A percentile compares a stretch with the other conserved stretches of the same genome.
Conservation (phyloP, 768 basidiomycete species). For the Tulasnella sp. region DNA sequence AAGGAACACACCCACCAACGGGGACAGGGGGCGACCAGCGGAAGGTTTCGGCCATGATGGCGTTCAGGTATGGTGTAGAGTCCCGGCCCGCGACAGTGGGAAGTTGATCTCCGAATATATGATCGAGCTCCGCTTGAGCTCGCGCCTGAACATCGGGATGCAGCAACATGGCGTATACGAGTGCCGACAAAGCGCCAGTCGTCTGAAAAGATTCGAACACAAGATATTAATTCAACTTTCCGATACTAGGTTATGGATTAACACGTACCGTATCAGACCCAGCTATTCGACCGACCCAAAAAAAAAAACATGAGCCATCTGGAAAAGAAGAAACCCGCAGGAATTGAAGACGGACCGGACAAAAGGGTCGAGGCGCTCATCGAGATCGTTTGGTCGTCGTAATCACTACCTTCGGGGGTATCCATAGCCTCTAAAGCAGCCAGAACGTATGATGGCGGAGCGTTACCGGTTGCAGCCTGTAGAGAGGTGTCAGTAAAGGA, state of each 20-base stretch:
- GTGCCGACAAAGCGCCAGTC: neutral
- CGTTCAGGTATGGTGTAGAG: constrained; percentile 7
- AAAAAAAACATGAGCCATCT: neutral
- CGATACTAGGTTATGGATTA: neutral
- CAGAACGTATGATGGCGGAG: no score
- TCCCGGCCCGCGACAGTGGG: constrained; percentile 14
- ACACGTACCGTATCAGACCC: neutral
- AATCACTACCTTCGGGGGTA: no score
- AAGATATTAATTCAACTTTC: neutral
- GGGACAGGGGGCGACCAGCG: neutral
- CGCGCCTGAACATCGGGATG: constrained; percentile 14
- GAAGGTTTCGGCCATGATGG: neutral
- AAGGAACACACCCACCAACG: neutral
- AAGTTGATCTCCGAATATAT: constrained; percentile 10
- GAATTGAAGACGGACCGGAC: neutral
- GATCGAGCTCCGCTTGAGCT: constrained; percentile 14
- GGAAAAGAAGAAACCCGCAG: neutral
- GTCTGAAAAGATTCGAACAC: neutral
- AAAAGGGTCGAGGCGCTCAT: no score
- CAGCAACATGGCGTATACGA: constrained; percentile 12
- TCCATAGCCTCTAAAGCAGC: no score
- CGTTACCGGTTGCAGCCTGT: no score
- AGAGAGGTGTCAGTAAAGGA: neutral
- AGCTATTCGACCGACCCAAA: neutral
- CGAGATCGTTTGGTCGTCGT: neutral